Evolutionary conservation across 805 yeast species (phyloP).

Genomic region (Schizosaccharomyces osmophilus): DNA sequence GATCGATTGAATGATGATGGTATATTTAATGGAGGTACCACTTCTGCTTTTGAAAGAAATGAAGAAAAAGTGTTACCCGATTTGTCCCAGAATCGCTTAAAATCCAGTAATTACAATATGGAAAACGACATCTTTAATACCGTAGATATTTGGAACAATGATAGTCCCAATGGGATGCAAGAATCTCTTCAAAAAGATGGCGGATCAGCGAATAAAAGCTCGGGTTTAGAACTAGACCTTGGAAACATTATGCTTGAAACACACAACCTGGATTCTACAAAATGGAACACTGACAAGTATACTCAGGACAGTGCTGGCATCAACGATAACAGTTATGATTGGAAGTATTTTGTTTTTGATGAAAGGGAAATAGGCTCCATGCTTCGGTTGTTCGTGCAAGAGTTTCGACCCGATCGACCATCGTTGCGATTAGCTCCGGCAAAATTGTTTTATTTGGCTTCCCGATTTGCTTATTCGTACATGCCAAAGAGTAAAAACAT

Average conservation of each 20-base stretch:
- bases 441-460: constrained; percentile 18
- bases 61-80: too few relatives aligned
- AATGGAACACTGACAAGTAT: background rate
- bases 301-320: background rate
- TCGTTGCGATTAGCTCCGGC: constrained; percentile 19
- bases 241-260: background rate
- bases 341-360: constrained; percentile 18
- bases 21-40: too few relatives aligned
- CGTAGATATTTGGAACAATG: background rate
- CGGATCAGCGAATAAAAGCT: background rate
- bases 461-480: constrained; percentile 17
- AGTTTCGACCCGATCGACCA: constrained; percentile 16
- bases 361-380: constrained; percentile 16
- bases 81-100: too few relatives aligned
- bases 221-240: background rate
- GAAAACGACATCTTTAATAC: background rate
- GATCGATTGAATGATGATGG: too few relatives aligned
- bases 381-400: constrained; percentile 16
- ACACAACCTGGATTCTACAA: background rate
- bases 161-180: background rate
- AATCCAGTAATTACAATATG: background rate
- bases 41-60: too few relatives aligned
- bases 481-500: constrained; percentile 12
- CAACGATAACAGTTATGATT: constrained; percentile 13
- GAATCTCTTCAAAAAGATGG: background rate